A percentile compares a stretch with the other conserved stretches of the same genome.
Conservation (phyloP, 768 basidiomycete genomes). For the Gautieria morchelliformis region DNA sequence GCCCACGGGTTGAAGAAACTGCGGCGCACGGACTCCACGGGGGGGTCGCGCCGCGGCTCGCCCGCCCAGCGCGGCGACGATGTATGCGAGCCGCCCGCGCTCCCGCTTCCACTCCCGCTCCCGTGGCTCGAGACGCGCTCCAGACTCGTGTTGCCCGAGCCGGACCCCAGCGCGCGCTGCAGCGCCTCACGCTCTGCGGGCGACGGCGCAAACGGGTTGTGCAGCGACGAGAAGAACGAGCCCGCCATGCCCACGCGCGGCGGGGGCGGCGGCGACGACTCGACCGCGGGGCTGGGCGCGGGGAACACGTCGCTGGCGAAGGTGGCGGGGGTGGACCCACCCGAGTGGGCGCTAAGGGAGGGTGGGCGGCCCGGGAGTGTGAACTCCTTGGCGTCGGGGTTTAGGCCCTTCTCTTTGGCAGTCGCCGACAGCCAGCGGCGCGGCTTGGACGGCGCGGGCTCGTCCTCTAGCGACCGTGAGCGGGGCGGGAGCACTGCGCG, state of each 20-base stretch:
- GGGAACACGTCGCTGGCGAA: background rate
- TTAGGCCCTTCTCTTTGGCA: constrained; percentile 51
- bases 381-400: constrained; percentile 83
- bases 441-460: background rate
- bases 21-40: background rate
- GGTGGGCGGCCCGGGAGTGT: constrained; percentile 28
- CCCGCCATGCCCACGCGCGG: constrained; percentile 3
- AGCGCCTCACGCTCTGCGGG: constrained; percentile 81
- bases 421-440: constrained; percentile 40
- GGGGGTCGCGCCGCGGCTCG: background rate
- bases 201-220: constrained; percentile 79
- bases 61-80: background rate
- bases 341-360: background rate
- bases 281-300: background rate
- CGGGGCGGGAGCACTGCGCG: background rate
- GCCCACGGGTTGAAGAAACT: background rate
- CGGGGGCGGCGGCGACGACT: background rate
- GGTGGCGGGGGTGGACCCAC: constrained; percentile 1
- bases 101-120: background rate
- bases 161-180: constrained; percentile 56
- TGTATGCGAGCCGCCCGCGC: background rate
- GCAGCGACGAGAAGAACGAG: constrained; percentile 24
- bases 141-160: background rate
- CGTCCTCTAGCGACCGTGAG: background rate
- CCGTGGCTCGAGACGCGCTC: background rate